Evolutionary conservation across 2,329 filamentous ascomycete genomes (phyloP).

Genomic region (Penicillium sp.): DNA sequence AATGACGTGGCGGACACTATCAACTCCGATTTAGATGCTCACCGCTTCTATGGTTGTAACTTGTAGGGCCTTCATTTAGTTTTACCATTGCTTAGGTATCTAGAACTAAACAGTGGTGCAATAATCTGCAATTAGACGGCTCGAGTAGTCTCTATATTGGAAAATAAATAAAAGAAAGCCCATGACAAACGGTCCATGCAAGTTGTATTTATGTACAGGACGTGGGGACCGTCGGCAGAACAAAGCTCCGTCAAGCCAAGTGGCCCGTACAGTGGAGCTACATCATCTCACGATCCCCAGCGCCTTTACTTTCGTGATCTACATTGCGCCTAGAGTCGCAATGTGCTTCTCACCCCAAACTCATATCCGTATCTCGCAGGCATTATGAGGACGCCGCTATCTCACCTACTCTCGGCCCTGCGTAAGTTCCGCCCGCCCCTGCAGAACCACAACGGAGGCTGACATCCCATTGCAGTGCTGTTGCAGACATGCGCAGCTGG

Average conservation of each 20-base stretch:
- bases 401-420: constrained; percentile 35
- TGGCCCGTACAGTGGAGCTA: constrained; percentile 32
- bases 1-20: not conserved
- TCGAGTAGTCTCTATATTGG: too few species aligned
- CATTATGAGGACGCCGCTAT: constrained; percentile 38
- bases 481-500: constrained; percentile 29
- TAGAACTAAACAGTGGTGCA: not conserved
- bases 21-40: not conserved
- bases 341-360: constrained; percentile 32
- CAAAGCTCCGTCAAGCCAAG: constrained; percentile 39
- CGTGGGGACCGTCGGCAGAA: constrained; percentile 37
- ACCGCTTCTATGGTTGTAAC: not conserved
- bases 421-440: constrained; percentile 26
- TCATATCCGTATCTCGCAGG: constrained; percentile 20
- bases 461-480: constrained; percentile 31
- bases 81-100: not conserved
- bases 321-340: constrained; percentile 25
- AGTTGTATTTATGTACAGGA: too few species aligned
- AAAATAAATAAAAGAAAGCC: too few species aligned
- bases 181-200: too few species aligned
- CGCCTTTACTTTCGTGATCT: constrained; percentile 1
- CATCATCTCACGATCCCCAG: constrained; percentile 17
- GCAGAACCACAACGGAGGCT: constrained; percentile 16
- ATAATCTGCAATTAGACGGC: too few species aligned
- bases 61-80: too few species aligned